These are phyloP conservation scores for Podospora sp. DNA, from an alignment of 495 filamentous ascomycete species.

Conservation along the genomic window DNA sequence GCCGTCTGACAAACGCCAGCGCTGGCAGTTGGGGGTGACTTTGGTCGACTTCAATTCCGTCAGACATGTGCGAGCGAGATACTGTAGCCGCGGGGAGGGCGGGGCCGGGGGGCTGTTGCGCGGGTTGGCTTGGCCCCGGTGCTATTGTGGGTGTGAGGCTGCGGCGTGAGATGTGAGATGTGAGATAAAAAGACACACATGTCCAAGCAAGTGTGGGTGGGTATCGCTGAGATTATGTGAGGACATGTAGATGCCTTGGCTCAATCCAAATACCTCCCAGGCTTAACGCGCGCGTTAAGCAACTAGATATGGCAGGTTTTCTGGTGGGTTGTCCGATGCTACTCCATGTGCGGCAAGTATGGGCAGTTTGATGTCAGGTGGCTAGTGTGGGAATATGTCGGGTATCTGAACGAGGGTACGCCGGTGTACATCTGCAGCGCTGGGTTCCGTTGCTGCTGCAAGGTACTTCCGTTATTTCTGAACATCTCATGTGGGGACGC, in stretches of 20 bases:
- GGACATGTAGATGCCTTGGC: background rate
- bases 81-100: background rate
- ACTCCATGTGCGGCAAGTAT: background rate
- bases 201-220: background rate
- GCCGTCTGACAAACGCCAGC: conserved; percentile 3
- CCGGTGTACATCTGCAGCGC: background rate
- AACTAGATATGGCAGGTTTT: background rate
- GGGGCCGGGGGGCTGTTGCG: background rate
- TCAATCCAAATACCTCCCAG: background rate
- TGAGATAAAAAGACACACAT: background rate
- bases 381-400: background rate
- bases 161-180: background rate
- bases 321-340: no score
- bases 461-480: conserved; percentile 6
- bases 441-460: background rate
- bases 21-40: background rate
- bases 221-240: background rate
- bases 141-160: conserved; percentile 3
- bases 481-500: background rate
- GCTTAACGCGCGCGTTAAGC: background rate
- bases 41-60: background rate
- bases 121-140: background rate
- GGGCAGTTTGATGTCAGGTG: background rate
- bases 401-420: background rate
- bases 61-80: background rate